Base-by-base conservation (phyloP, 768 basidiomycete species). In the Megacollybia marginata region DNA sequence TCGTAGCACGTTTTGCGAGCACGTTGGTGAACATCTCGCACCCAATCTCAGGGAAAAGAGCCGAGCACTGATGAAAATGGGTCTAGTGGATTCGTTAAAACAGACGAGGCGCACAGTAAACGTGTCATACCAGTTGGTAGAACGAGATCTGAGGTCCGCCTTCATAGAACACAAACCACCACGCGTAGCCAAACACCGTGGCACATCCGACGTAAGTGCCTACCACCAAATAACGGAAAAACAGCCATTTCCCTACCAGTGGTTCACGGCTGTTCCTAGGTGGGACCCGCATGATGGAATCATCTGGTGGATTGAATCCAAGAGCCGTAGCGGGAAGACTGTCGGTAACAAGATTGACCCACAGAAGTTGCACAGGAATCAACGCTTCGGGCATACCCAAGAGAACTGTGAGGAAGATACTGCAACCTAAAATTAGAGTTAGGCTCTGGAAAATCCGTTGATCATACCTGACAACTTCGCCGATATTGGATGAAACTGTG, bases 331-430 rank as follows among this genome's bases (percentile, higher is more conserved):
- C 95, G 1, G 95, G 95, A 38, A 96, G 73, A 70, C 91, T 90
- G 71, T 96, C 94, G 47, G 94, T 98, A 55, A 98, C 92, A 50
- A 98, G 73, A 69, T 98, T 99, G 62, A 98, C 94, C 92, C 93
- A 98, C 47, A 99, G 84, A 40, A 99, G 75, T 76, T 99, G 95
- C 13, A 97, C 93, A 40, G 93, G 93, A 59, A 97, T 97, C 49
- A 99, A 72, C 47, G 96, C 95, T 66, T 98, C 95, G n/a, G 95
- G 95, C 95, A 98, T 98, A 62, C 96, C 95, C 53, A 99, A 75
- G 44, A 97, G 75, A 20, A 98, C 94, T 2, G 96, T 97, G 57
- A 98, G 70, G 76, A 99, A 99, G 68, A 99, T 99, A 65, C 89
- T 75, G 47, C 9, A 48, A 33, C 44, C 12, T 15, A 15, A 8